phyloP scores from a whole-genome alignment of 2,329 filamentous ascomycete species.

The Atkinsonella texensis region DNA sequence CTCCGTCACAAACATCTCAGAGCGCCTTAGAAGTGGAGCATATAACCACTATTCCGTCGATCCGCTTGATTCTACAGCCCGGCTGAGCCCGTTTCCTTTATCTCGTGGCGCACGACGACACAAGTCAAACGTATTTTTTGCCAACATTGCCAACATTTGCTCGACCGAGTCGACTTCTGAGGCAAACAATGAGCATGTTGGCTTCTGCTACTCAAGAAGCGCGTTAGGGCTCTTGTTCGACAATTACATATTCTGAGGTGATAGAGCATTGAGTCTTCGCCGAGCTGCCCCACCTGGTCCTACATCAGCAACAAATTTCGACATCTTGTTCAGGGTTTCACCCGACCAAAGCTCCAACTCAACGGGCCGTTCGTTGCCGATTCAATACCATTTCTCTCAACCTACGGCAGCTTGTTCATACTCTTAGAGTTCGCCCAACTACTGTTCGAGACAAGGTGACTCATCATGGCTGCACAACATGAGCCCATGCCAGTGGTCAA shows the following conservation, averaged over 20 bases:
- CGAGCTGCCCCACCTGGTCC: not conserved
- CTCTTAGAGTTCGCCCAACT: not conserved
- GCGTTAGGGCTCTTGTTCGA: too few relatives aligned
- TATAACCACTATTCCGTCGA: too few relatives aligned
- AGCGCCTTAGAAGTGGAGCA: too few relatives aligned
- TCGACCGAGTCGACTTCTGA: too few relatives aligned
- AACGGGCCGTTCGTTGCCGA: not conserved
- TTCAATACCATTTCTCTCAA: not conserved
- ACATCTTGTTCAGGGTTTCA: not conserved
- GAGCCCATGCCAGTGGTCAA: constrained; percentile 5
- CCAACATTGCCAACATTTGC: too few relatives aligned
- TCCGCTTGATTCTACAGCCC: too few relatives aligned
- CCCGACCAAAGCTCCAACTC: not conserved
- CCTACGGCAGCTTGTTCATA: not conserved
- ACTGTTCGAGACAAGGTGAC: not conserved
- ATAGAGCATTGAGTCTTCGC: too few relatives aligned
- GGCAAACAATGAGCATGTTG: too few relatives aligned
- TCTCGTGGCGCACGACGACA: not conserved
- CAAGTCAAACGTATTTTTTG: too few relatives aligned
- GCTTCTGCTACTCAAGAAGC: too few relatives aligned
- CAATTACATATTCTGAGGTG: not conserved
- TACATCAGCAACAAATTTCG: not conserved
- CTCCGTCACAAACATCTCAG: too few relatives aligned
- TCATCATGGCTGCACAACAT: constrained; percentile 21
- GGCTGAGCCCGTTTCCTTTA: not conserved